Evolutionary conservation across 2,329 filamentous ascomycete species (phyloP), one percentile per base, ranked within the genome.

Genomic region (Botrytis hyacinthi): DNA sequence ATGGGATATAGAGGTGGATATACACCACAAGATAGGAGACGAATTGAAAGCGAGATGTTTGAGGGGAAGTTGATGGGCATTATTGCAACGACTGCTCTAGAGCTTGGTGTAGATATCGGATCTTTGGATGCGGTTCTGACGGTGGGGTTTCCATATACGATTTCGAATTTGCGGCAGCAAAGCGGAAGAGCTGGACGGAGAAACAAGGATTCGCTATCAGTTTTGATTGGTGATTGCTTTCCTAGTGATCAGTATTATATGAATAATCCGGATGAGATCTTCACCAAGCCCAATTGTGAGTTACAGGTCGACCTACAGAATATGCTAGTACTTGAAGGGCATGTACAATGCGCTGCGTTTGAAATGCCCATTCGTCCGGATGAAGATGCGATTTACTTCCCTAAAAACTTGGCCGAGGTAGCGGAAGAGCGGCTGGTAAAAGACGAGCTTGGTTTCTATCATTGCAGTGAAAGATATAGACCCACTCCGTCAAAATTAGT

Each of bases 1-100:
- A 98, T 97, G 94, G 94, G 93, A 0, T 99, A 99, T 80, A 90
- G 96, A 75, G 96, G 96, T 37, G 96, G 96, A 0, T 99, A 99
- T 80, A 97, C 95, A 4, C 90, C 95, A 2, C 92, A 97, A 81
- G 96, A 99, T 79, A 88, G 96, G 73, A 89, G 96, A 29, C 87
- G 88, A 73, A 98, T 99, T 74, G 96, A 99, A 82, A 90, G 88
- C 40, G 95, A 98, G 80, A 98, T 99, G 96, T 99, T 99, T 78
- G 93, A 97, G 73, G 96, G 96, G 0, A 96, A 95, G 79, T 86
- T 99, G 1, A 87, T 98, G 75, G 96, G 96, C 1, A 97, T 99
- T 73, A 91, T 99, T 46, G 95, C 95, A 3, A 99, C 96, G 0
- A 97, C 92, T 71, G 96, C 96, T 0, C 86, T 99, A 4, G 96